Evolutionary conservation across 768 basidiomycete species (phyloP).

Genomic region (Chalciporus piperatus): DNA sequence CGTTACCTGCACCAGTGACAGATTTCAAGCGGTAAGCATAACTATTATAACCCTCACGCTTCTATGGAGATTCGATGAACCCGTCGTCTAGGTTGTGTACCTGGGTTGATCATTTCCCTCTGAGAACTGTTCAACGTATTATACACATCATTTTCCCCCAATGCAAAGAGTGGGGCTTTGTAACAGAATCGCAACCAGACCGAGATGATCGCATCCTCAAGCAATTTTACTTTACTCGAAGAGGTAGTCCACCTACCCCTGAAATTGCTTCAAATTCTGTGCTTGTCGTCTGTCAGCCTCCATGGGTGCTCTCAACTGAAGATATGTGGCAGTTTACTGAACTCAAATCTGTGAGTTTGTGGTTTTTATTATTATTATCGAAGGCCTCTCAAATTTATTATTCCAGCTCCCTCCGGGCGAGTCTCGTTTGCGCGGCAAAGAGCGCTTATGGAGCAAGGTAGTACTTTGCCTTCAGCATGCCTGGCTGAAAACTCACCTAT

Average conservation of each 20-base stretch:
- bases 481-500: conserved; percentile 7
- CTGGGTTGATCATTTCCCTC: conserved; percentile 33
- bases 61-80: conserved; percentile 1
- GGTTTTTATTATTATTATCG: background rate
- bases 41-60: background rate
- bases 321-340: conserved; percentile 53
- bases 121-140: conserved; percentile 34
- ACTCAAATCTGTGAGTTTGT: conserved; percentile 31
- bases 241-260: conserved; percentile 17
- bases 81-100: conserved; percentile 22
- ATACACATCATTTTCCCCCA: conserved; percentile 46
- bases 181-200: conserved; percentile 31
- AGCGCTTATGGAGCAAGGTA: conserved; percentile 64
- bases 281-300: conserved; percentile 57
- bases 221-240: conserved; percentile 44
- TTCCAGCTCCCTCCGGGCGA: conserved; percentile 27
- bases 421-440: conserved; percentile 46
- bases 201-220: conserved; percentile 42
- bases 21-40: conserved; percentile 30
- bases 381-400: background rate
- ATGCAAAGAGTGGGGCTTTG: conserved; percentile 43
- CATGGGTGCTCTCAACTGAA: conserved; percentile 53
- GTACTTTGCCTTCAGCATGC: background rate
- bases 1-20: conserved; percentile 29
- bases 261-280: conserved; percentile 36